These are phyloP conservation scores for Saprolegnia parasitica DNA, from an alignment of 352 stramenopile species.

Conservation along the genomic window DNA sequence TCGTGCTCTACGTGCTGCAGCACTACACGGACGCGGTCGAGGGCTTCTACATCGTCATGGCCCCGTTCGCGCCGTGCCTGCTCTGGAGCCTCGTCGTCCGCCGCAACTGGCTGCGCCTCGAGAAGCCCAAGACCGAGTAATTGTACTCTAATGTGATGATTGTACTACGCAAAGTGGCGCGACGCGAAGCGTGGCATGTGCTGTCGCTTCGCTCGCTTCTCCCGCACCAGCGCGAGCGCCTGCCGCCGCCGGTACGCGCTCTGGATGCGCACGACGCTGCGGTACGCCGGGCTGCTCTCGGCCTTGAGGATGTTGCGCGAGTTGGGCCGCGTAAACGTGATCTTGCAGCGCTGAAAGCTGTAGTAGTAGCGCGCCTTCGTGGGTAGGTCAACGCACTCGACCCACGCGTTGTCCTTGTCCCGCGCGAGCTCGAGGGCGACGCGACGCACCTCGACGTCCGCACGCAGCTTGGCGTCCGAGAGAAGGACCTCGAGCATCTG, in stretches of 20 bases:
- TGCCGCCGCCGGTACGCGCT: slow-evolving; percentile 49
- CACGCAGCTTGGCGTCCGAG: slow-evolving; percentile 37
- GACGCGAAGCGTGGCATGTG: slow-evolving; percentile 48
- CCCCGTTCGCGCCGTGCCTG: slow-evolving; percentile 78
- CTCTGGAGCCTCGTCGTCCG: slow-evolving; percentile 80
- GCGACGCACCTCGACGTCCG: slow-evolving; percentile 54
- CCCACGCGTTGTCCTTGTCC: slow-evolving; percentile 59
- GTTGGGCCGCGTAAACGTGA: slow-evolving; percentile 38
- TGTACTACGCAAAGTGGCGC: slow-evolving; percentile 22
- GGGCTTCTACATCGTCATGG: slow-evolving; percentile 80
- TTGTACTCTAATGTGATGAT: not conserved
- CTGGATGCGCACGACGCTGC: slow-evolving; percentile 52
- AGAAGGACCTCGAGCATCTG: slow-evolving; percentile 45
- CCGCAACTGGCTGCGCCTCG: slow-evolving; percentile 49
- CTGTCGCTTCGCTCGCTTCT: slow-evolving; percentile 45
- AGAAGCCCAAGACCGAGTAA: slow-evolving; percentile 24
- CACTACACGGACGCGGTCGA: slow-evolving; percentile 61
- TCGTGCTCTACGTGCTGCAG: slow-evolving; percentile 56
- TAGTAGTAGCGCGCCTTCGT: slow-evolving; percentile 59
- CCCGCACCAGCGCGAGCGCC: slow-evolving; percentile 40
- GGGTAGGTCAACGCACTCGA: slow-evolving; percentile 49
- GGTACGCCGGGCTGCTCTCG: slow-evolving; percentile 50
- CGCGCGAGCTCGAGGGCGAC: slow-evolving; percentile 39
- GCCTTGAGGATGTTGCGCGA: slow-evolving; percentile 47
- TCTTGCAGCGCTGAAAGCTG: slow-evolving; percentile 49